Percentiles rank a stretch among this genome's conserved stretches.
Conservation (phyloP, 108 stramenopile species). For the Ochromonas danica region DNA sequence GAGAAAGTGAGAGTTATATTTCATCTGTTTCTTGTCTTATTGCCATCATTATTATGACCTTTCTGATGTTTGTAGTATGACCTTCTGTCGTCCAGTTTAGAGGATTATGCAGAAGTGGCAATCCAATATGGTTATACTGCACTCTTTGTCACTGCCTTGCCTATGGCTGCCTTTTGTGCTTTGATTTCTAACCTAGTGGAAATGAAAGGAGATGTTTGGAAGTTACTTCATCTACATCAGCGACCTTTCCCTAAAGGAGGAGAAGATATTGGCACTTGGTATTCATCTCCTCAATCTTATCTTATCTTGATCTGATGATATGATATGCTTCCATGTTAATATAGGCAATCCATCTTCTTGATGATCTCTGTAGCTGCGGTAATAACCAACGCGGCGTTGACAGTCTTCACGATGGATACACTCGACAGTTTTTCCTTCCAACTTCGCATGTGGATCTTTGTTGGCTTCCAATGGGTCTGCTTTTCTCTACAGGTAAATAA, state of each 20-base stretch:
- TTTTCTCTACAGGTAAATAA: slow-evolving; percentile 32
- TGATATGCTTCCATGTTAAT: too few species aligned
- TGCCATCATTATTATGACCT: neutral
- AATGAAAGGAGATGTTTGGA: slow-evolving; percentile 45
- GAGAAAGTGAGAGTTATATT: neutral
- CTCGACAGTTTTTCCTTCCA: neutral
- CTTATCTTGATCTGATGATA: slow-evolving; percentile 94
- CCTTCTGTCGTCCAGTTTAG: slow-evolving; percentile 35
- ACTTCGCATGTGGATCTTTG: slow-evolving; percentile 44
- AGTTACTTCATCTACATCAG: slow-evolving; percentile 36
- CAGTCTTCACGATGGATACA: slow-evolving; percentile 23
- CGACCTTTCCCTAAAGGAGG: slow-evolving; percentile 64
- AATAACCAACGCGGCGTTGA: slow-evolving; percentile 28
- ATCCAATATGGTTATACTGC: slow-evolving; percentile 49
- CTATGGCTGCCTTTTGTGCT: slow-evolving; percentile 49
- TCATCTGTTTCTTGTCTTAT: neutral
- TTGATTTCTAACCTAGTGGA: slow-evolving; percentile 51
- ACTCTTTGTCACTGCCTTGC: slow-evolving; percentile 53
- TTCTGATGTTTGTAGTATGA: slow-evolving; percentile 38
- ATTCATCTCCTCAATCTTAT: too few species aligned
- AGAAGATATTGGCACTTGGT: slow-evolving; percentile 86
- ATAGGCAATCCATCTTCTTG: slow-evolving; percentile 21
- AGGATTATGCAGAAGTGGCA: slow-evolving; percentile 48
- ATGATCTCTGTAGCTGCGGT: neutral
- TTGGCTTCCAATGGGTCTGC: slow-evolving; percentile 49